phyloP scores from a whole-genome alignment of 495 filamentous ascomycete genomes.

The Podospora sp. region DNA sequence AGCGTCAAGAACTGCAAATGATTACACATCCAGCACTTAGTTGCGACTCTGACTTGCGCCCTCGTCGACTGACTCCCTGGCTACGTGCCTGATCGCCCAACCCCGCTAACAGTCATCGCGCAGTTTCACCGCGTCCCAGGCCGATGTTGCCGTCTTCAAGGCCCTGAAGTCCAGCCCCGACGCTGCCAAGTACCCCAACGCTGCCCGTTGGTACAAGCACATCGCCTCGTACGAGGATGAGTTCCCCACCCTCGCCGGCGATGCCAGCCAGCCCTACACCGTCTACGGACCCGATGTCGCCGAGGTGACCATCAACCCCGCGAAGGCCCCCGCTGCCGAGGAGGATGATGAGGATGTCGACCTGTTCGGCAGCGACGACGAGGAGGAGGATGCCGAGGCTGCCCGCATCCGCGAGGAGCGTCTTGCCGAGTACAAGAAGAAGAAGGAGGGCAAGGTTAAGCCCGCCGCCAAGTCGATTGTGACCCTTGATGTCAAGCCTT shows the following conservation, averaged over 20 bases:
- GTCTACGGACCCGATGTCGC: constrained; percentile 85
- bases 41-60: constrained; percentile 77
- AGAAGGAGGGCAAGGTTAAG: constrained; percentile 94
- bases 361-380: constrained; percentile 84
- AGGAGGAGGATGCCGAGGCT: constrained; percentile 90
- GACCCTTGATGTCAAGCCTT: constrained; percentile 96
- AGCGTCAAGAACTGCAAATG: constrained; percentile 95
- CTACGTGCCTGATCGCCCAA: constrained; percentile 4
- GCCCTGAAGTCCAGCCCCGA: constrained; percentile 75
- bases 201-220: constrained; percentile 98
- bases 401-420: constrained; percentile 80
- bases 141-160: constrained; percentile 94
- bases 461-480: constrained; percentile 91
- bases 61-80: constrained; percentile 16
- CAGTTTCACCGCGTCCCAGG: constrained; percentile 86
- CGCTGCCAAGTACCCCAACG: constrained; percentile 86
- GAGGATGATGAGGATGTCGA: constrained; percentile 83
- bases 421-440: constrained; percentile 91
- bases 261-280: constrained; percentile 83
- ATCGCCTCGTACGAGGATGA: constrained; percentile 87
- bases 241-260: constrained; percentile 88
- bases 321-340: constrained; percentile 70
- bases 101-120: constrained; percentile 18
- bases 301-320: constrained; percentile 76
- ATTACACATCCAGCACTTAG: constrained; percentile 73